These are phyloP conservation scores for Yamadazyma sp. DNA, from an alignment of 805 yeast genomes.

Conservation along the genomic window DNA sequence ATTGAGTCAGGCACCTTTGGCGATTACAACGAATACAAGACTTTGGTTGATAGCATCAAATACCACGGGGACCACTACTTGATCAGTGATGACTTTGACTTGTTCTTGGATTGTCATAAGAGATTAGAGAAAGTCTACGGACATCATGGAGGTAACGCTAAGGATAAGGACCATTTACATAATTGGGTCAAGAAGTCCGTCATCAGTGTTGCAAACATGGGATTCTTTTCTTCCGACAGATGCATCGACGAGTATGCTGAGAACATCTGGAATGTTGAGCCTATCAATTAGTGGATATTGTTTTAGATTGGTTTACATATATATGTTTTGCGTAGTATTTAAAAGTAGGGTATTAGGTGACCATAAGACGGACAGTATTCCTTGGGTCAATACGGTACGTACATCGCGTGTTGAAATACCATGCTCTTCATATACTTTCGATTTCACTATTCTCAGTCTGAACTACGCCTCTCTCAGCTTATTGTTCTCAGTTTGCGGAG, in stretches of 20 bases:
- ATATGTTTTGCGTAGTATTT: too few species aligned
- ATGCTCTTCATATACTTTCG: too few species aligned
- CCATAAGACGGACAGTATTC: too few species aligned
- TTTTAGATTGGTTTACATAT: background rate
- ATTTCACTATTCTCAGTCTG: too few species aligned
- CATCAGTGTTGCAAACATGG: constrained; percentile 84
- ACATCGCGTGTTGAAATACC: too few species aligned
- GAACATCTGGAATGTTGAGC: constrained; percentile 89
- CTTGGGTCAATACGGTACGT: too few species aligned
- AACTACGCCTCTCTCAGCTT: too few species aligned
- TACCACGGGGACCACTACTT: constrained; percentile 82
- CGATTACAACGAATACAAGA: constrained; percentile 59
- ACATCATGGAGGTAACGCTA: constrained; percentile 41
- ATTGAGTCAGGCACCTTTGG: constrained; percentile 76
- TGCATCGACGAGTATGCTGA: constrained; percentile 92
- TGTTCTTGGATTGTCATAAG: constrained; percentile 78
- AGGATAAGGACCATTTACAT: constrained; percentile 51
- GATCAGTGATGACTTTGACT: constrained; percentile 86
- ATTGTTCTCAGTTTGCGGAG: too few species aligned
- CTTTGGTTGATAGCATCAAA: constrained; percentile 67
- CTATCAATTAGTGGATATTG: constrained; percentile 25
- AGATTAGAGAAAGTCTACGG: constrained; percentile 71
- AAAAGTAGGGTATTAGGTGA: too few species aligned
- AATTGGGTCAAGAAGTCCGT: constrained; percentile 79
- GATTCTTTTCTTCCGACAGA: constrained; percentile 88